Evolutionary conservation across 1,139 yeast species (phyloP).

Genomic region (Zhuliangozyma blackwelliae): DNA sequence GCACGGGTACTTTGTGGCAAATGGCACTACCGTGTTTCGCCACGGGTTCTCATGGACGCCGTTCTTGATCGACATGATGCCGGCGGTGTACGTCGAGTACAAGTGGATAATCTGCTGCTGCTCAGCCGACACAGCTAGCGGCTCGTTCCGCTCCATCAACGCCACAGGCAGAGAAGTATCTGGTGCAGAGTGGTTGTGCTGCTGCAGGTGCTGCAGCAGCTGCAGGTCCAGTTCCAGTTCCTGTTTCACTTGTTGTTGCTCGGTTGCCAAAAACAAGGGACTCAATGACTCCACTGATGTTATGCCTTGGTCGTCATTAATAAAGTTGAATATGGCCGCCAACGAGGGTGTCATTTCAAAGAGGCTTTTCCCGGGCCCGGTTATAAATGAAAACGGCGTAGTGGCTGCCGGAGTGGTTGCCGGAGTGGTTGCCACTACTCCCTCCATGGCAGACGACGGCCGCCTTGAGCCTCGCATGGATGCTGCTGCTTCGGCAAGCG

Average conservation of each 20-base stretch:
- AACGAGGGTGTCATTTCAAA: slow-evolving; percentile 32
- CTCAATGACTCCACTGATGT: slow-evolving; percentile 13
- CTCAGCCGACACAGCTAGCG: slow-evolving; percentile 13
- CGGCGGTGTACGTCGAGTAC: slow-evolving; percentile 49
- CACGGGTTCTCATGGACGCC: slow-evolving; percentile 67
- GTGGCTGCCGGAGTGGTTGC: background rate
- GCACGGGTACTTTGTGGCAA: slow-evolving; percentile 50
- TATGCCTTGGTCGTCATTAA: slow-evolving; percentile 26
- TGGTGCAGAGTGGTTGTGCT: slow-evolving; percentile 1
- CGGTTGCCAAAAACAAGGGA: slow-evolving; percentile 22
- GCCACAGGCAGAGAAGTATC: background rate
- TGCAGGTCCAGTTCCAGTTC: background rate
- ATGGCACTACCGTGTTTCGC: slow-evolving; percentile 55
- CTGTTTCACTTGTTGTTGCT: slow-evolving; percentile 2
- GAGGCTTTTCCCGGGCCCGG: background rate
- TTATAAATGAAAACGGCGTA: background rate
- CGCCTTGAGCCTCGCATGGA: too few species aligned
- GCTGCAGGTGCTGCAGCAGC: background rate
- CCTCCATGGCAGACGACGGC: too few species aligned
- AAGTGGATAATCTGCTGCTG: slow-evolving; percentile 33
- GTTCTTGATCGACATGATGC: slow-evolving; percentile 59
- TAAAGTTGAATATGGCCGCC: slow-evolving; percentile 40
- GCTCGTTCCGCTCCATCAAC: too few species aligned
- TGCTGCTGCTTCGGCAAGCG: too few species aligned
- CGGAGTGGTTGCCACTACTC: too few species aligned